phyloP scores from a whole-genome alignment of 2,329 filamentous ascomycete species.

The Fusarium sp. region DNA sequence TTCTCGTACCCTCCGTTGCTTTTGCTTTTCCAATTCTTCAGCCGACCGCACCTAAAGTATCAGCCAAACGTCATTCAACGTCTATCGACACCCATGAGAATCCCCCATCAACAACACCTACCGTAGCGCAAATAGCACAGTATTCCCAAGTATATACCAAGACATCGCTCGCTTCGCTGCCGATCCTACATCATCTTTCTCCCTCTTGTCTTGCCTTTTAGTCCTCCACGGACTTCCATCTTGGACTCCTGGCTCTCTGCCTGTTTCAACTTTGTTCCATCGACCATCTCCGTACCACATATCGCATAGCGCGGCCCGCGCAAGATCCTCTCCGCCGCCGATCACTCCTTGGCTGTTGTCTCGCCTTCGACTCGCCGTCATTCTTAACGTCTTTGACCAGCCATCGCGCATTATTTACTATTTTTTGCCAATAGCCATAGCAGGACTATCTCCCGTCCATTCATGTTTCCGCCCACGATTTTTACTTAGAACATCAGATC shows the following conservation, averaged over 20 bases:
- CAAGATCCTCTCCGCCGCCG: constrained; percentile 37
- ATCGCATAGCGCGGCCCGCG: constrained; percentile 38
- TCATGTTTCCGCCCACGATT: background rate
- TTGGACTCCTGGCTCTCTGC: constrained; percentile 25
- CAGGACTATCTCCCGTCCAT: constrained; percentile 2
- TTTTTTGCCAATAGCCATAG: constrained; percentile 4
- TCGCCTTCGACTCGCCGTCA: constrained; percentile 27
- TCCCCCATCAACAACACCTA: constrained; percentile 31
- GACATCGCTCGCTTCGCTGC: constrained; percentile 13
- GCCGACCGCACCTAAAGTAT: background rate
- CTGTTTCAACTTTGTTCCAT: constrained; percentile 42
- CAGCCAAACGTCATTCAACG: constrained; percentile 22
- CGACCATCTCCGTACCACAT: constrained; percentile 33
- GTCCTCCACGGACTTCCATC: constrained; percentile 8
- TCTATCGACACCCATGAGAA: constrained; percentile 38
- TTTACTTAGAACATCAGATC: constrained; percentile 5
- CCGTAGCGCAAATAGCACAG: constrained; percentile 14
- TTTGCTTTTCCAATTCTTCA: constrained; percentile 3
- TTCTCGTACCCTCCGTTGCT: background rate
- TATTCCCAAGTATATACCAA: constrained; percentile 20
- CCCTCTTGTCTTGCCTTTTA: background rate
- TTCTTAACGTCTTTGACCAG: constrained; percentile 26
- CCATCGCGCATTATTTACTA: constrained; percentile 27
- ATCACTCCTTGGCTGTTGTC: constrained; percentile 39
- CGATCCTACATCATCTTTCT: constrained; percentile 17